Conservation (phyloP, 768 basidiomycete genomes). For the Heimioporus sp. region DNA sequence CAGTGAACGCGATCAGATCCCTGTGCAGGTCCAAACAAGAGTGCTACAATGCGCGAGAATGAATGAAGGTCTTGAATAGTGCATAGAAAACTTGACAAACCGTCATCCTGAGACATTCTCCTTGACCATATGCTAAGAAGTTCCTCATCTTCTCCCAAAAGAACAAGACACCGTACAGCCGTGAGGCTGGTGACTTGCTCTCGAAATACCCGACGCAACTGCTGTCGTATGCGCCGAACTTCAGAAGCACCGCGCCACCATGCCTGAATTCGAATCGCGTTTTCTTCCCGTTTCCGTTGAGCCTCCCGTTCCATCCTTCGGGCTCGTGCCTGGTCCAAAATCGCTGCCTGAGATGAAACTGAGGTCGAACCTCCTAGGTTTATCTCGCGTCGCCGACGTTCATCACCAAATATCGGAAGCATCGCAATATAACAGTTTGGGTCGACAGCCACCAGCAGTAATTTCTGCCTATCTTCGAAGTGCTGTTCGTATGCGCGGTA, state of each 20-base stretch:
- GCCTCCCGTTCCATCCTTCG: conserved; percentile 58
- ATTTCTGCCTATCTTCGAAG: background rate
- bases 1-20: conserved; percentile 48
- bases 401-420: conserved; percentile 50
- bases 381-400: conserved; percentile 57
- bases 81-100: conserved; percentile 8
- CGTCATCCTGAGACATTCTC: conserved; percentile 17
- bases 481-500: background rate
- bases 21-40: conserved; percentile 38
- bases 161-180: conserved; percentile 62
- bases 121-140: conserved; percentile 34
- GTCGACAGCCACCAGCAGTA: background rate
- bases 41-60: conserved; percentile 27
- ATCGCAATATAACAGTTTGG: conserved; percentile 13
- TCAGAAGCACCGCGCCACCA: conserved; percentile 62
- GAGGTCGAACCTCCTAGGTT: conserved; percentile 70
- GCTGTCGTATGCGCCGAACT: conserved; percentile 37
- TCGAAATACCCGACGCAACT: conserved; percentile 51
- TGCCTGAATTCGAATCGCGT: conserved; percentile 60
- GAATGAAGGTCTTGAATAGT: background rate
- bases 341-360: conserved; percentile 48
- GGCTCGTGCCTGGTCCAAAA: conserved; percentile 63
- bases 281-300: conserved; percentile 53
- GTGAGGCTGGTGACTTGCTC: conserved; percentile 50
- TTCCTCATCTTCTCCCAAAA: conserved; percentile 46